Evolutionary conservation across 805 yeast species (phyloP).

Genomic region (Cyberlindnera suaveolens): DNA sequence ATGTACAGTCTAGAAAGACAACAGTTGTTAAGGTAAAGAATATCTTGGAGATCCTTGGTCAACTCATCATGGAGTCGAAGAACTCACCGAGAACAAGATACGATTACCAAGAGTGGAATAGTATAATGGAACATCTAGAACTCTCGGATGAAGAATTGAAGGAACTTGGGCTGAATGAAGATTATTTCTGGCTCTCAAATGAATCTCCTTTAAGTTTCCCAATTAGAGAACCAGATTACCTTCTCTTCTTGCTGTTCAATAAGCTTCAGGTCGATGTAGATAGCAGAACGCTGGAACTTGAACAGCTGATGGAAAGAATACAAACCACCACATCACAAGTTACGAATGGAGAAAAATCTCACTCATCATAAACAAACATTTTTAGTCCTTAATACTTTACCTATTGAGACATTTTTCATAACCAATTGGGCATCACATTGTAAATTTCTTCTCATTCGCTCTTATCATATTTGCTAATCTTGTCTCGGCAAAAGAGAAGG

Average conservation of each 20-base stretch:
- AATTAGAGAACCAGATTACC: constrained; percentile 59
- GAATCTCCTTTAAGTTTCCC: constrained; percentile 67
- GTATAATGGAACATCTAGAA: constrained; percentile 29
- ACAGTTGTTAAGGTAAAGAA: constrained; percentile 3
- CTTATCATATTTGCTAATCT: constrained; percentile 49
- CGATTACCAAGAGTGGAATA: constrained; percentile 46
- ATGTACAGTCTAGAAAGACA: constrained; percentile 2
- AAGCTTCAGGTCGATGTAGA: constrained; percentile 15
- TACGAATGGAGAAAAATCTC: neutral
- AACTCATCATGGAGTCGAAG: constrained; percentile 12
- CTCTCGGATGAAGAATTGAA: constrained; percentile 17
- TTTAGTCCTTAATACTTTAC: too few relatives aligned
- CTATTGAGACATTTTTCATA: too few relatives aligned
- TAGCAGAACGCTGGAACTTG: constrained; percentile 3
- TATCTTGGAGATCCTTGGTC: constrained; percentile 18
- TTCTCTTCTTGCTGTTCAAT: constrained; percentile 33
- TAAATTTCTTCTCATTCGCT: constrained; percentile 30
- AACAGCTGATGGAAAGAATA: constrained; percentile 1
- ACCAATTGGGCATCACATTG: neutral
- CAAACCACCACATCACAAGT: neutral
- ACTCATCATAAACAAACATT: neutral
- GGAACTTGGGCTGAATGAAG: constrained; percentile 18
- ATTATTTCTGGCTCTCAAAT: constrained; percentile 58
- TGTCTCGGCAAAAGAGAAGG: constrained; percentile 48
- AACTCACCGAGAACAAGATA: constrained; percentile 30